These are phyloP conservation scores for Ganoderma resinaceum DNA, from an alignment of 1,284 basidiomycete species.

Conservation along the genomic window DNA sequence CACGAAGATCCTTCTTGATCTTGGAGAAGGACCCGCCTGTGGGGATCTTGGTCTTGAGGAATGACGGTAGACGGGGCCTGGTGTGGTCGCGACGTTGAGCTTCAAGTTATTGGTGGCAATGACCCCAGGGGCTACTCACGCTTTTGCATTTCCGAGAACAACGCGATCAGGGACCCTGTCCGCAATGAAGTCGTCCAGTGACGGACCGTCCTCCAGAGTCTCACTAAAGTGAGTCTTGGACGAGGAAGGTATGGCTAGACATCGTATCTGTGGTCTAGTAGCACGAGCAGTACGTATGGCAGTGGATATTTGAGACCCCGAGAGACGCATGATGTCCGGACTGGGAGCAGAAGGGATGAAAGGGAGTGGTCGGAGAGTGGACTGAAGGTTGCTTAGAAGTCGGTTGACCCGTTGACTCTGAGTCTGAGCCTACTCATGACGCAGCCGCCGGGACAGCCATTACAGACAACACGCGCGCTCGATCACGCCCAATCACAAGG, in stretches of 20 bases:
- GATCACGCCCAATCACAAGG: slow-evolving; percentile 23
- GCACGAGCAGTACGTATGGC: slow-evolving; percentile 34
- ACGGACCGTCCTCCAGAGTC: slow-evolving; percentile 75
- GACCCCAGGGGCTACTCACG: slow-evolving; percentile 53
- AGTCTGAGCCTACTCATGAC: slow-evolving; percentile 6
- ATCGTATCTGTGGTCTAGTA: slow-evolving; percentile 42
- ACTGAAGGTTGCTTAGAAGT: slow-evolving; percentile 1
- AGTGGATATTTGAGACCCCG: slow-evolving; percentile 18
- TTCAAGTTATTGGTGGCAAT: background rate
- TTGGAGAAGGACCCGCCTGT: slow-evolving; percentile 88
- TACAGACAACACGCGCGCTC: slow-evolving; percentile 13
- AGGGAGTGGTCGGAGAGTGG: background rate
- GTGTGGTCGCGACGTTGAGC: background rate
- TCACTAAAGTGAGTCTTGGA: slow-evolving; percentile 59
- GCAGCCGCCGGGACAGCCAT: slow-evolving; percentile 25
- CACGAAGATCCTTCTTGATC: slow-evolving; percentile 96
- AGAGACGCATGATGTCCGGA: slow-evolving; percentile 21
- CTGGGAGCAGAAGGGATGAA: background rate
- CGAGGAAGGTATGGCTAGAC: slow-evolving; percentile 65
- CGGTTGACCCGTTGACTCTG: background rate
- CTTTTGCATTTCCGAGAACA: slow-evolving; percentile 79
- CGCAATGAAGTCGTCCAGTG: slow-evolving; percentile 87
- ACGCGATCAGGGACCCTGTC: slow-evolving; percentile 69
- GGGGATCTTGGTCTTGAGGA: slow-evolving; percentile 94
- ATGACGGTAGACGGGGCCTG: slow-evolving; percentile 90